Base-by-base conservation (phyloP, 2,329 filamentous ascomycete genomes). In the Fusarium cyanostomum region DNA sequence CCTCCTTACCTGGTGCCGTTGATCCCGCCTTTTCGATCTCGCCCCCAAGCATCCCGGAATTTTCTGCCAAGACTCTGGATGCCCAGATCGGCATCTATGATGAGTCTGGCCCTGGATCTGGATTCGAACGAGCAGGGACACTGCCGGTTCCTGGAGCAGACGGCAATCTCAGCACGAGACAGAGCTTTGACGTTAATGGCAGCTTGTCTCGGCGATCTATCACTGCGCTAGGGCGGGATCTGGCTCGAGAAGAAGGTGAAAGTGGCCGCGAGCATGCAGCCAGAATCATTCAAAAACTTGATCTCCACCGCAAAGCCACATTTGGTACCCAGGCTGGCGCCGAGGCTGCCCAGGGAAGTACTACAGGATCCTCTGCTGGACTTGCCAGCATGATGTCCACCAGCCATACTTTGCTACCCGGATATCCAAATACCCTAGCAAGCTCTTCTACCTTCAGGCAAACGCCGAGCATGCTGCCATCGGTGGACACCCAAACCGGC, bases 1-100 rank as follows among this genome's bases (percentile, higher is more conserved):
- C 75, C 18, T 74, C 79, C 3, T 72, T 84, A 5, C 77, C 81
- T 6, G 82, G 83, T 21, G 80, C 81, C 21, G 72, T 83, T 42
- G 89, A 90, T 69, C 88, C 94, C 50, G 95, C 95, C 11, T 99
- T 98, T 78, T 91, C 94, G 7, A 96, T 99, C 66, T 95, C 91
- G 4, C 91, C 93, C 8, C 92, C 95, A 12, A 88, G 91, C 27
- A 89, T 94, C 7, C 91, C 93, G 0, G 94, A 98, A 73, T 97
- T 98, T 73, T 93, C 94, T 5, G 92, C 92, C 16, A 94, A 91
- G 71, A 81, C 84, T 7, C 81, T 88, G 6, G 92, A 95, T 65
- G 86, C 89, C 16, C 84, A 92, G 64, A 79, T 81, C 13, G 76
- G 79, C 8, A 81, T 80, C 38, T 84, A 89, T 26, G 88, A 91